These are phyloP conservation scores for Hymenoscyphus infarciens DNA, from an alignment of 2,329 filamentous ascomycete species.

Conservation along the genomic window DNA sequence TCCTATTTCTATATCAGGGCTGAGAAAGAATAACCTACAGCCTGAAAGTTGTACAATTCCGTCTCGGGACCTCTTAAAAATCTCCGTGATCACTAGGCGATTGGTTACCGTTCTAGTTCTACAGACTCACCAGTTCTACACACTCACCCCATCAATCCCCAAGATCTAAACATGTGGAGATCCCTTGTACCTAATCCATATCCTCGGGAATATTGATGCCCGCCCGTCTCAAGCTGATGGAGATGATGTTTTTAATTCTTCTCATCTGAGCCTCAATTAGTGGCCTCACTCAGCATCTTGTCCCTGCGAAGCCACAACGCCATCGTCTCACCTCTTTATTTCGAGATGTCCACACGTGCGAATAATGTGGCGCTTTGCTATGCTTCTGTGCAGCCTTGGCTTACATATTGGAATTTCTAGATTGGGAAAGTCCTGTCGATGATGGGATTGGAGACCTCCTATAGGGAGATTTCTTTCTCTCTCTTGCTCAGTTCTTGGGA, in stretches of 20 bases:
- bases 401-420: not conserved
- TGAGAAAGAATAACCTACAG: constrained; percentile 9
- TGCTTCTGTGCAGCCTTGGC: not conserved
- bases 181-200: not conserved
- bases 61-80: not conserved
- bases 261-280: not conserved
- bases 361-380: no score
- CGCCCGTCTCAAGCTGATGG: not conserved
- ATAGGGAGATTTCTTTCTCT: no score
- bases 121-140: no score
- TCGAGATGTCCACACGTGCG: not conserved
- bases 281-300: not conserved
- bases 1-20: not conserved
- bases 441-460: no score
- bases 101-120: no score
- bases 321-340: not conserved
- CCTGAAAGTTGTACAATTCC: not conserved
- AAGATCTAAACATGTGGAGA: not conserved
- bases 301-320: not conserved
- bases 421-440: no score
- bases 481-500: no score
- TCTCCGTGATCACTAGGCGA: not conserved
- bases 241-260: not conserved
- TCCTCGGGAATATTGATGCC: not conserved
- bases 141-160: not conserved